Conservation (phyloP, 2,329 filamentous ascomycete genomes). For the Fusarium denticulatum region DNA sequence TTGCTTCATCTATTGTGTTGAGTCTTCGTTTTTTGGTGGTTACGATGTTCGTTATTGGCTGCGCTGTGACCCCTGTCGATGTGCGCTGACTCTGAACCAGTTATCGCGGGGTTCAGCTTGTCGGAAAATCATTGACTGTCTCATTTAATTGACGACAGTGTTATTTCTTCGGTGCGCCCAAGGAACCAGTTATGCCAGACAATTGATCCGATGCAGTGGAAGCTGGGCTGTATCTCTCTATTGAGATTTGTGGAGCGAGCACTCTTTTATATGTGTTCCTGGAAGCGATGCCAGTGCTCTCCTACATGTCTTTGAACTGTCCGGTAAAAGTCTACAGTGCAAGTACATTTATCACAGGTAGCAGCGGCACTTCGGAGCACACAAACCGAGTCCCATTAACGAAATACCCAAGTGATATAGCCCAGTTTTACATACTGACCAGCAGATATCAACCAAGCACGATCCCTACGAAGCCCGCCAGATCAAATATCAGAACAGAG, state of each 20-base stretch:
- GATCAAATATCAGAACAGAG: no score
- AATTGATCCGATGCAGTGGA: no score
- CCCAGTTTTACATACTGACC: neutral
- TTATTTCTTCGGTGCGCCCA: neutral
- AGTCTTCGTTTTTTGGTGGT: neutral
- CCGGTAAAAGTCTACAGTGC: no score
- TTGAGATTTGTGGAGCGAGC: rapidly evolving
- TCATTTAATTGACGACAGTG: rapidly evolving
- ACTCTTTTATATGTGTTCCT: rapidly evolving
- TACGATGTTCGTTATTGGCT: no score
- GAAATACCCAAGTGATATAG: rapidly evolving
- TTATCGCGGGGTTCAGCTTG: neutral
- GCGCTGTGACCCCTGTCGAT: neutral
- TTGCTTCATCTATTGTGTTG: rapidly evolving
- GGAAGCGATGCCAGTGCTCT: neutral
- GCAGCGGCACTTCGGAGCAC: rapidly evolving
- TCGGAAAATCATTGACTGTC: no score
- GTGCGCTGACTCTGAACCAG: neutral
- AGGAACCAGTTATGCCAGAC: no score
- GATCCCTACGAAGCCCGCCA: neutral
- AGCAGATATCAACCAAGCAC: neutral
- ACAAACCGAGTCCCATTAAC: rapidly evolving
- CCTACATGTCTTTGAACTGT: neutral
- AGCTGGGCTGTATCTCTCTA: rapidly evolving
- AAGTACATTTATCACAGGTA: rapidly evolving